Evolutionary conservation across 1,139 yeast species (phyloP).

Genomic region (Sugiyamaella neomexicana): DNA sequence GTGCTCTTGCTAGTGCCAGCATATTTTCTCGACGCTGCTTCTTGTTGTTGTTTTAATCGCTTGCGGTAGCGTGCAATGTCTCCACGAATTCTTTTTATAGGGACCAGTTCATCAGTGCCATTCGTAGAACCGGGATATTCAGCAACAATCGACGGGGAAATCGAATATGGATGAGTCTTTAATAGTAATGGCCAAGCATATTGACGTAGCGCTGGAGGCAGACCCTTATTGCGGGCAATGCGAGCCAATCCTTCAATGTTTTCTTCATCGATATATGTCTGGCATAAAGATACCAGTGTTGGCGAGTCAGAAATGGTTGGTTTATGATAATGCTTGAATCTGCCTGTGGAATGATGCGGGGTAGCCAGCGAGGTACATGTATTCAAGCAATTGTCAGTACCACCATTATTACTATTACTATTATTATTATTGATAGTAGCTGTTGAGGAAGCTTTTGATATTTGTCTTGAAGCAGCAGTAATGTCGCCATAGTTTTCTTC

Average conservation of each 20-base stretch:
- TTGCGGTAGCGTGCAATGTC: conserved; percentile 38
- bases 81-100: conserved; percentile 35
- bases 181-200: conserved; percentile 83
- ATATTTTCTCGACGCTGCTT: conserved; percentile 9
- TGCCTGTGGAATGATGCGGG: conserved; percentile 22
- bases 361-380: conserved; percentile 16
- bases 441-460: neutral
- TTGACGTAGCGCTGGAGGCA: conserved; percentile 79
- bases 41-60: conserved; percentile 16
- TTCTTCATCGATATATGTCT: conserved; percentile 48
- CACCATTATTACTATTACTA: neutral
- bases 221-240: conserved; percentile 78
- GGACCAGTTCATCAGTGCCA: conserved; percentile 30
- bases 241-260: conserved; percentile 72
- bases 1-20: conserved; percentile 9
- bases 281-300: conserved; percentile 37
- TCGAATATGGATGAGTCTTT: conserved; percentile 81
- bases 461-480: conserved; percentile 13
- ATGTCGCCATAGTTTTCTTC: conserved; percentile 16
- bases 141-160: conserved; percentile 66
- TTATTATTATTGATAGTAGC: neutral
- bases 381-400: neutral
- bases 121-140: conserved; percentile 41
- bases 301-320: conserved; percentile 43
- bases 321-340: conserved; percentile 41